A percentile compares a stretch with the other conserved stretches of the same genome.
Conservation (phyloP, 148 eudicot genomes). For the Nyssa sinensis region DNA sequence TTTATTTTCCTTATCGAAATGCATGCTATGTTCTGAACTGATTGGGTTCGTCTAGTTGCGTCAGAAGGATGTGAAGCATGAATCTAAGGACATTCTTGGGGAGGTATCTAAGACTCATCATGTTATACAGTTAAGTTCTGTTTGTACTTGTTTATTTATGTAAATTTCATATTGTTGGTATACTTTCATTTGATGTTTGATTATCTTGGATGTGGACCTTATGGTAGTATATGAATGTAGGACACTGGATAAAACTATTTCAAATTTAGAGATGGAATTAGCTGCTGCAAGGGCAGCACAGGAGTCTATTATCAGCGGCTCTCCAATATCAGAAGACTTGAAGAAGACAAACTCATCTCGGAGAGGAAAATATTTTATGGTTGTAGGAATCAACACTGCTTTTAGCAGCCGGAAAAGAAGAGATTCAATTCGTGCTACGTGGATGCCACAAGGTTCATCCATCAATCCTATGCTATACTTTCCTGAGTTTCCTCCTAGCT, state of each 20-base stretch:
- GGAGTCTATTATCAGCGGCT: constrained; percentile 58
- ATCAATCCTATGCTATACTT: background rate
- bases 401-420: constrained; percentile 90
- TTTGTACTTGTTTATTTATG: background rate
- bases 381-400: constrained; percentile 87
- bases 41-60: constrained; percentile 21
- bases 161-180: background rate
- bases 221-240: constrained; percentile 25
- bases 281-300: constrained; percentile 72
- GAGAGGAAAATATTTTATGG: constrained; percentile 82
- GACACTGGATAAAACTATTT: constrained; percentile 68
- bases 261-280: constrained; percentile 70
- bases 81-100: constrained; percentile 29
- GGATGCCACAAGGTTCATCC: constrained; percentile 88
- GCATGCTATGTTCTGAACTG: constrained; percentile 1
- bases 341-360: constrained; percentile 33
- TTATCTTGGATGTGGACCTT: constrained; percentile 5
- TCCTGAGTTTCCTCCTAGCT: constrained; percentile 1
- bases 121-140: constrained; percentile 54
- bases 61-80: constrained; percentile 50
- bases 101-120: constrained; percentile 39
- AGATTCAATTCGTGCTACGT: constrained; percentile 91
- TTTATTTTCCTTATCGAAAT: background rate
- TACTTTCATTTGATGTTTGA: constrained; percentile 1
- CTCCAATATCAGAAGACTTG: constrained; percentile 58